Conservation (phyloP, 768 basidiomycete genomes). For the Lactarius vividus region DNA sequence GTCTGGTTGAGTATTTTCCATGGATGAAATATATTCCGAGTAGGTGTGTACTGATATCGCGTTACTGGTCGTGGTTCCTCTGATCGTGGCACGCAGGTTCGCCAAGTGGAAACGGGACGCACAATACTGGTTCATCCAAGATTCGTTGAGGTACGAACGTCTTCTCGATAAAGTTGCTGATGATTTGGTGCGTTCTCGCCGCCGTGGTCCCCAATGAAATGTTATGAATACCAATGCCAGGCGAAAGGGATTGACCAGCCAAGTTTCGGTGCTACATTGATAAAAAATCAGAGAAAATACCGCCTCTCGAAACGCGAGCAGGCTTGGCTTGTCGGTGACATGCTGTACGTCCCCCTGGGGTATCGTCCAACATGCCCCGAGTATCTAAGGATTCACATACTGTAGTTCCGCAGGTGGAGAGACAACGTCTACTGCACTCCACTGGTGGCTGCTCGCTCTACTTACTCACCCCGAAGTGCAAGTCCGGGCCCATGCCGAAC, state of each 20-base stretch:
- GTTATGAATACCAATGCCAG: not conserved
- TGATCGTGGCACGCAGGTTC: no score
- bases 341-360: conserved; percentile 18
- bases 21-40: no score
- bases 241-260: conserved; percentile 2
- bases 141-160: no score
- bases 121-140: no score
- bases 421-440: not conserved
- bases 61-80: no score
- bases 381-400: not conserved
- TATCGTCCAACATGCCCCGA: not conserved
- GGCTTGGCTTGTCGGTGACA: conserved; percentile 21
- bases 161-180: no score
- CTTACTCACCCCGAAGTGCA: not conserved
- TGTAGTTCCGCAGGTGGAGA: not conserved
- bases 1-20: no score
- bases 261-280: conserved; percentile 7
- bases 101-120: no score
- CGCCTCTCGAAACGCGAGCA: conserved; percentile 12
- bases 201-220: not conserved
- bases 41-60: no score
- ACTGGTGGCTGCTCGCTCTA: not conserved
- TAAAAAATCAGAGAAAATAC: conserved; percentile 1
- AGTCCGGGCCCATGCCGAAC: not conserved
- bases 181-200: not conserved